Evolutionary conservation across 495 filamentous ascomycete genomes (phyloP), one percentile per base, ranked within the genome.

Genomic region (Xylaria curta): DNA sequence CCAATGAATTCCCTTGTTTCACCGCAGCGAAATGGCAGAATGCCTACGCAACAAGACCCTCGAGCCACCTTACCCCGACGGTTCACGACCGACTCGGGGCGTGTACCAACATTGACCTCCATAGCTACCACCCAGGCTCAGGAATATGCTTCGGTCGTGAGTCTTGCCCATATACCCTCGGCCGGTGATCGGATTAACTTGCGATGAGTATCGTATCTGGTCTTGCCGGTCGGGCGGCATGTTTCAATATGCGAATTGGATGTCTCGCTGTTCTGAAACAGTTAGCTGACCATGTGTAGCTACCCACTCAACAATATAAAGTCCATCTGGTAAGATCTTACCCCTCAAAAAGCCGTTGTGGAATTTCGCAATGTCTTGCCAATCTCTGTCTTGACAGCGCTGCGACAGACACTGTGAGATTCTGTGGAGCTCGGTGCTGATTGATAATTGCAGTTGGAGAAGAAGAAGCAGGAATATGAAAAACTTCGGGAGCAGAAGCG

Each of bases 11-110:
- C 89, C 63, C 90, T 94, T 81, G 90, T 87, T 67, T 87, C 92
- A 72, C 88, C 93, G 60, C 89, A 89, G 67, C 89, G 91, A 75
- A 89, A 88, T 77, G 89, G 89, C 79, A 85, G 85, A 75, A 88
- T 89, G 73, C 83, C 88, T 62, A 86, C 85, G 46, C 87, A 86
- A 73, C 87, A 86, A 73, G 92, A 94, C 73, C 86, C 87, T 65
- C 88, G 94, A 80, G 86, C 87, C 53, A 91, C 89, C 73, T 84
- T 97, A 73, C 93, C 94, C 81, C 92, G 96, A 80, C 91, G 96
- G 72, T 98, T 98, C 85, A 99, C 96, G 68, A 96, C 94, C 36
- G 93, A 96, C 76, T 92, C 93, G 68, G 93, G 94, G 77, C 92
- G 92, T 82, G 85, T 97, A 81, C 92, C 93, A 73, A 93, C 91